Evolutionary conservation across 2,329 filamentous ascomycete genomes (phyloP).

Genomic region (Hypoxylon sp.): DNA sequence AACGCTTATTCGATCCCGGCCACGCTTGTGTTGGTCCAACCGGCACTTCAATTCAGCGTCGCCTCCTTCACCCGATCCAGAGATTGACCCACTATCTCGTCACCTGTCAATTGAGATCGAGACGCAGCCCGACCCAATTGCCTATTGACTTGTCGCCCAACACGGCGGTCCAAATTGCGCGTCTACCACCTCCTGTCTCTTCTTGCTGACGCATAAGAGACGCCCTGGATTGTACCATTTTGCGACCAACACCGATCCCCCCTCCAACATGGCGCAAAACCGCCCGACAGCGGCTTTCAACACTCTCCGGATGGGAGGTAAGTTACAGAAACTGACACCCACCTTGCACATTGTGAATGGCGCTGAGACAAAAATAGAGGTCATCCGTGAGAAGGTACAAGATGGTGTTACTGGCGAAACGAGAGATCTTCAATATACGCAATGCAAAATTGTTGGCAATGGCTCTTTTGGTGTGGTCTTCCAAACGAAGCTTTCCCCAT

Average conservation of each 20-base stretch:
- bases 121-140: slow-evolving; percentile 42
- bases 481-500: slow-evolving; percentile 98
- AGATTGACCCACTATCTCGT: slow-evolving; percentile 44
- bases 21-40: slow-evolving; percentile 34
- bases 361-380: slow-evolving; percentile 72
- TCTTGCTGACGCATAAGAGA: slow-evolving; percentile 50
- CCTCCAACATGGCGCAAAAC: slow-evolving; percentile 55
- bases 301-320: slow-evolving; percentile 95
- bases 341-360: slow-evolving; percentile 30
- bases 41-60: slow-evolving; percentile 44
- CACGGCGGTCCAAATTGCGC: slow-evolving; percentile 51
- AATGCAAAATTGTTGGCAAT: slow-evolving; percentile 99
- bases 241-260: slow-evolving; percentile 49
- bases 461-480: slow-evolving; percentile 99
- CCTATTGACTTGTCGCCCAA: slow-evolving; percentile 51
- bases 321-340: slow-evolving; percentile 60
- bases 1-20: slow-evolving; percentile 24
- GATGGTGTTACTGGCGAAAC: slow-evolving; percentile 98
- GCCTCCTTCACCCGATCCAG: slow-evolving; percentile 31
- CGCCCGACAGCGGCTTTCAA: slow-evolving; percentile 86
- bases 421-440: slow-evolving; percentile 96
- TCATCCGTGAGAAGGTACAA: slow-evolving; percentile 98
- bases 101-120: slow-evolving; percentile 47
- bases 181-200: slow-evolving; percentile 44
- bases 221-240: slow-evolving; percentile 45